Evolutionary conservation across 225 moss, liverwort and hornwort genomes (phyloP), one percentile per base, ranked within the genome.

Genomic region (Bryum argenteum): DNA sequence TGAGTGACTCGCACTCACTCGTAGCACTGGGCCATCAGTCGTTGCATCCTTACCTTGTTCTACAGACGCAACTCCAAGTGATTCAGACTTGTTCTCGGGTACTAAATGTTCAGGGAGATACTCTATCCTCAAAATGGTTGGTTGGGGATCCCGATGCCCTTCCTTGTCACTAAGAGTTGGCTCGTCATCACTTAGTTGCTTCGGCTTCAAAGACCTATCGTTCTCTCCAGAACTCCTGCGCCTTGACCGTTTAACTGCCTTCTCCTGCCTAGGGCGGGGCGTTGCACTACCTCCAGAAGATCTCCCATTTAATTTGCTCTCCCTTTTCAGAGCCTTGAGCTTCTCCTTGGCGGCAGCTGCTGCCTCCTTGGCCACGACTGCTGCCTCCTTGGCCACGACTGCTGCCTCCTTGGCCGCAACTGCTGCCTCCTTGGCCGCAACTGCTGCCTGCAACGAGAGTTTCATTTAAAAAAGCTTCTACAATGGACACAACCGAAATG

Each of bases 271-370:
- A 33, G 20, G 42, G 28, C 44, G 75, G 24, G 51, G 63, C 63
- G 60, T 16, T 11, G 52, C 44, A 65, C 65, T 50, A 33, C 45
- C 67, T 43, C 71, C 73, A 58, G 23, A 52, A 21, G 37, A 63
- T 55, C 56, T 39, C 18, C 37, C 63, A 44, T 67, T 71, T 65
- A 23, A 79, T 62, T 38, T 28, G 58, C 69, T 77, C 61, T 84
- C 72, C 68, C 24, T 74, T 65, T 81, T 71, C 61, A 84, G 82
- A 43, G 71, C 21, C 71, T 72, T 71, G 2, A 74, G 75, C 69
- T 77, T 77, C 65, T 75, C 76, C 77, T 77, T 79, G 9, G 84
- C 87, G 16, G 40, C 58, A 75, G 41, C 62, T 69, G 81, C 81
- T 52, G 33, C 33, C 33, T 33, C 33, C 33, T 6, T 33, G 33